Evolutionary conservation across 176 grass and related monocot species (phyloP).

Genomic region (Oropetium thomaeum): DNA sequence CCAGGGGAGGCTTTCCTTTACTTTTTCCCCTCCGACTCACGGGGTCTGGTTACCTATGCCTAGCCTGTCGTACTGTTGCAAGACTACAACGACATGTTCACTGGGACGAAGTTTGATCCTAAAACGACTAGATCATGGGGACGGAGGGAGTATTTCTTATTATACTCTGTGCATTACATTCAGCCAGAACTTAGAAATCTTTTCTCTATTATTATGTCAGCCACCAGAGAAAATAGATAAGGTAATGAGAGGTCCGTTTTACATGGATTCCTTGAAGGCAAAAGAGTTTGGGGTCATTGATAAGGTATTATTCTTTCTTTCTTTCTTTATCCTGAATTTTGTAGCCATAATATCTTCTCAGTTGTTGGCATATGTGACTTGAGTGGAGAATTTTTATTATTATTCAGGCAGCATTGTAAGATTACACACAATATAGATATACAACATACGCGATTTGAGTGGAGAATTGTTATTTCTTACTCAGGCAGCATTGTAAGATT

Average conservation of each 20-base stretch:
- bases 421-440: not conserved
- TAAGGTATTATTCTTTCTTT: conserved; percentile 68
- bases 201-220: conserved; percentile 46
- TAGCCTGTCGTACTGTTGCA: too few species aligned
- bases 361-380: conserved; percentile 17
- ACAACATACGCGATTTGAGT: conserved; percentile 9
- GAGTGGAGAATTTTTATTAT: not conserved
- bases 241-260: conserved; percentile 67
- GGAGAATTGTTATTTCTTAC: not conserved
- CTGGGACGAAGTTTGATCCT: too few species aligned
- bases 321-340: conserved; percentile 13
- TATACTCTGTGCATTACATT: not conserved
- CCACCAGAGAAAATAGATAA: conserved; percentile 70
- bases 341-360: not conserved
- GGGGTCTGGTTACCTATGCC: too few species aligned
- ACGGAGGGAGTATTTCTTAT: too few species aligned
- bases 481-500: not conserved
- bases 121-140: too few species aligned
- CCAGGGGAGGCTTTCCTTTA: too few species aligned
- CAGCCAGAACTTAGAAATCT: conserved; percentile 27
- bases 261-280: conserved; percentile 75
- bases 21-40: too few species aligned
- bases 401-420: not conserved
- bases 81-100: too few species aligned
- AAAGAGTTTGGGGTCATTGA: conserved; percentile 97